A percentile compares a stretch with the other conserved stretches of the same genome.
Conservation (phyloP, 495 filamentous ascomycete species). For the Jackrogersella minutella region DNA sequence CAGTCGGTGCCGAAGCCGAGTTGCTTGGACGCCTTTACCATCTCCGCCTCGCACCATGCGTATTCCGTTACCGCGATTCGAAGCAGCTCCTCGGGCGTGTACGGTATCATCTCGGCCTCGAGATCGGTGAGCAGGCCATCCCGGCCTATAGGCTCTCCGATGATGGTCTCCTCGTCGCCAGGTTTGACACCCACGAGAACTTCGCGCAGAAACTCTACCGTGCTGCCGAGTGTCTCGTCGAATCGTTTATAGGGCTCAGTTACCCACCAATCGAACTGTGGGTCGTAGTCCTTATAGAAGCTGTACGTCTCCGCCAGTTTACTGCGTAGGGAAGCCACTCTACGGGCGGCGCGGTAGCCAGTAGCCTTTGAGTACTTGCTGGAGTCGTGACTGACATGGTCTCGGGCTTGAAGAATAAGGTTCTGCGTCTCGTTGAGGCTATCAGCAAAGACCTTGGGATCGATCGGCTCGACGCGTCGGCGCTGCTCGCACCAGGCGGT, state of each 20-base stretch:
- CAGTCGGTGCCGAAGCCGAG: conserved; percentile 47
- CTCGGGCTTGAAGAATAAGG: conserved; percentile 35
- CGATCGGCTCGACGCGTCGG: conserved; percentile 45
- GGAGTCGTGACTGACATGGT: conserved; percentile 34
- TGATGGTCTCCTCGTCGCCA: conserved; percentile 52
- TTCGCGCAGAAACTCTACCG: conserved; percentile 45
- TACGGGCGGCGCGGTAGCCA: conserved; percentile 53
- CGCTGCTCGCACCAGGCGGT: conserved; percentile 53
- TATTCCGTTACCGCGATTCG: conserved; percentile 54
- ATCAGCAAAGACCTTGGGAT: conserved; percentile 47
- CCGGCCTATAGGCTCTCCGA: conserved; percentile 60
- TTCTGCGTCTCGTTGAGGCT: conserved; percentile 40
- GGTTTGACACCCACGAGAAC: conserved; percentile 52
- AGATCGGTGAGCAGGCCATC: conserved; percentile 52
- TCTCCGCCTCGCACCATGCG: conserved; percentile 53
- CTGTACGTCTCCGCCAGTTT: conserved; percentile 51
- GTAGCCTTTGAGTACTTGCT: conserved; percentile 48
- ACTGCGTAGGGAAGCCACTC: conserved; percentile 44
- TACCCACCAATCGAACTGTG: conserved; percentile 61
- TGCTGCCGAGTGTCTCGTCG: conserved; percentile 39
- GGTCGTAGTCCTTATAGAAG: conserved; percentile 60
- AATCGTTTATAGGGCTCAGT: conserved; percentile 47
- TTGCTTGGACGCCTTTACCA: conserved; percentile 48
- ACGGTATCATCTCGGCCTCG: conserved; percentile 56
- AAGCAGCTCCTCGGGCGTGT: conserved; percentile 60